Evolutionary conservation across 768 basidiomycete species (phyloP).

Genomic region (Phylloporus rhodoxanthus): DNA sequence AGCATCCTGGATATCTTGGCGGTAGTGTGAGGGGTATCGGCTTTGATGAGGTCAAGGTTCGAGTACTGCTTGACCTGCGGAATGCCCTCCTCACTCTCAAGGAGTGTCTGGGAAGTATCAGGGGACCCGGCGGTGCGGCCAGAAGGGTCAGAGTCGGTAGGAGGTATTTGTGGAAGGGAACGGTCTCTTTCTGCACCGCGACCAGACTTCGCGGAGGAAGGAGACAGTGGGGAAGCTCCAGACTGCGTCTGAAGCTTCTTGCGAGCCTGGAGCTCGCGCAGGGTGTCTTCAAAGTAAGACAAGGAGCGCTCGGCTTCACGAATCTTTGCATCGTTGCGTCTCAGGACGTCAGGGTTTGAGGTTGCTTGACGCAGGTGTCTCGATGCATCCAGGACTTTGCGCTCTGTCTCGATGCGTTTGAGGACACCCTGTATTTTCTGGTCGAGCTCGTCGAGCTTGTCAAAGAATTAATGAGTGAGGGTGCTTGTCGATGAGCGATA

Average conservation of each 20-base stretch:
- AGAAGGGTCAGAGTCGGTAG: constrained; percentile 41
- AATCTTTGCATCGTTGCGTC: constrained; percentile 78
- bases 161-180: constrained; percentile 43
- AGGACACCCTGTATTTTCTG: constrained; percentile 90
- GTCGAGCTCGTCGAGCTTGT: constrained; percentile 59
- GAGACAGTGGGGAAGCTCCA: constrained; percentile 34
- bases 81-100: constrained; percentile 35
- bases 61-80: constrained; percentile 64
- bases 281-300: constrained; percentile 81
- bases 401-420: constrained; percentile 87
- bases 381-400: constrained; percentile 85
- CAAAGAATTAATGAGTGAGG: constrained; percentile 1
- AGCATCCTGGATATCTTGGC: constrained; percentile 97
- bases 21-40: constrained; percentile 93
- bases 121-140: constrained; percentile 33
- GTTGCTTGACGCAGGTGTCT: constrained; percentile 77
- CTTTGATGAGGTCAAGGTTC: constrained; percentile 92
- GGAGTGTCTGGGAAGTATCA: constrained; percentile 37
- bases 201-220: constrained; percentile 14
- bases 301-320: constrained; percentile 79
- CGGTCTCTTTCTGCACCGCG: constrained; percentile 29
- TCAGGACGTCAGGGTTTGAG: constrained; percentile 78
- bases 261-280: constrained; percentile 75
- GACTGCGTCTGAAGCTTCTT: constrained; percentile 62
- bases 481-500: constrained; percentile 7